A percentile compares a stretch with the other conserved stretches of the same genome.
These are phyloP conservation scores for Cryptosporidium sp. DNA, from an alignment of 169 alveolate species.

Conservation along the genomic window DNA sequence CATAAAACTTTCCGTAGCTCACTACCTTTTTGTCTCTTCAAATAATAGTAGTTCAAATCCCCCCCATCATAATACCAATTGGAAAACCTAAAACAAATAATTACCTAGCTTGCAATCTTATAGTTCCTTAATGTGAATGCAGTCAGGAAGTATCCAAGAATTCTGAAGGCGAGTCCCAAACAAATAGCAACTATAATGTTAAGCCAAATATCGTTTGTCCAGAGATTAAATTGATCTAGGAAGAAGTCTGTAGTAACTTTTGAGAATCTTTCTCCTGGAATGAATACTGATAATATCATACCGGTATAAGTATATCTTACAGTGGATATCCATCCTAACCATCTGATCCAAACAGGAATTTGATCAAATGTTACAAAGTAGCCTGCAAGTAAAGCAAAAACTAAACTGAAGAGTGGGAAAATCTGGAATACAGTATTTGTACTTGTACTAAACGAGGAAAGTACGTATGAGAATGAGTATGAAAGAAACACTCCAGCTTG, in stretches of 20 bases:
- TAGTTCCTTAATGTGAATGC: constrained; percentile 56
- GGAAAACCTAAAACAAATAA: background rate
- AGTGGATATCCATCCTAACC: constrained; percentile 81
- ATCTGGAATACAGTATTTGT: constrained; percentile 18
- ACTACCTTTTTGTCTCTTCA: no score
- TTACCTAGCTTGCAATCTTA: constrained; percentile 24
- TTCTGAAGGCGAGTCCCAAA: constrained; percentile 36
- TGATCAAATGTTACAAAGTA: constrained; percentile 81
- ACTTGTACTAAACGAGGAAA: constrained; percentile 36
- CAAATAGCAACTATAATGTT: constrained; percentile 21
- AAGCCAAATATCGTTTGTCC: constrained; percentile 48
- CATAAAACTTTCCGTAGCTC: background rate
- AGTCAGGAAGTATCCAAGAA: constrained; percentile 44
- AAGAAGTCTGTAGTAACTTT: constrained; percentile 58
- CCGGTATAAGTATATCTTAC: constrained; percentile 82
- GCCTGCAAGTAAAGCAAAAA: constrained; percentile 81
- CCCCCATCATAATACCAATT: background rate
- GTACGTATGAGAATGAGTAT: constrained; percentile 47
- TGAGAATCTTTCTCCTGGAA: constrained; percentile 61
- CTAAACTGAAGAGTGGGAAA: constrained; percentile 39
- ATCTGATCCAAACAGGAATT: constrained; percentile 82
- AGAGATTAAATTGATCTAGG: constrained; percentile 12
- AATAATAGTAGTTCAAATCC: no score
- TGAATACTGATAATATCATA: constrained; percentile 54
- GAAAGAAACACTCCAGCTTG: constrained; percentile 40